Evolutionary conservation across 257 asterid genomes (phyloP), one percentile per base, ranked within the genome.

Genomic region (Dorcoceras hygrometricum): DNA sequence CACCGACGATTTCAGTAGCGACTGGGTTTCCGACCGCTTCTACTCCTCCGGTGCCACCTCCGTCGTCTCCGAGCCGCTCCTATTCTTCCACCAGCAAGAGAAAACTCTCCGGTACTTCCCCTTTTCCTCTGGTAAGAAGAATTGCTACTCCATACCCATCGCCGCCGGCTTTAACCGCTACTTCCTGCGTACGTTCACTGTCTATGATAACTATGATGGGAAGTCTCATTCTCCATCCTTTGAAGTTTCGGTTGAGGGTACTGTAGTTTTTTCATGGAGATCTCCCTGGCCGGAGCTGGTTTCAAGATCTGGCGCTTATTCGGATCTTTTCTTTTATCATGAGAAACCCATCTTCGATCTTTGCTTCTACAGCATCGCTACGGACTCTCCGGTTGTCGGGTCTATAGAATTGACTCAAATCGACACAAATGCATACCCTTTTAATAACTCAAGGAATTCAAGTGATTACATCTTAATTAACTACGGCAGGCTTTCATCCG

Each of bases 351-450:
- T 65, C 6, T 84, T 78, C 3, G 91, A 94, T 68, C 67, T 94
- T 0, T 94, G 96, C 76, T 90, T 94, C 64, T 94, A 90, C 86
- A 90, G 99, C 76, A 84, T 94, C 63, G 98, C 99, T 58, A 94
- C 99, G 8, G 99, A 94, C 73, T 80, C 97, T 4, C 96, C 98
- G 11, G 83, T 90, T 4, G 81, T 90, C 6, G 93, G 87, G 6
- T 88, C 99, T 0, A 9, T 94, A 10, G 88, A 90, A 63, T 58
- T 94, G 26, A 71, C 72, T 4, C 82, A 80, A 58, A 80, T 87
- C 36, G 90, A 87, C 59, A 61, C 82, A 5, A 65, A 67, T 3
- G 86, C 96, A 24, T 94, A 94, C 70, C 59, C 77, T 11, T 77
- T 78, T 64, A 57, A 76, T 18, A 72, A 70, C 50, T 58, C 66